Conservation (phyloP, 768 basidiomycete genomes). For the Amanita exitialis region DNA sequence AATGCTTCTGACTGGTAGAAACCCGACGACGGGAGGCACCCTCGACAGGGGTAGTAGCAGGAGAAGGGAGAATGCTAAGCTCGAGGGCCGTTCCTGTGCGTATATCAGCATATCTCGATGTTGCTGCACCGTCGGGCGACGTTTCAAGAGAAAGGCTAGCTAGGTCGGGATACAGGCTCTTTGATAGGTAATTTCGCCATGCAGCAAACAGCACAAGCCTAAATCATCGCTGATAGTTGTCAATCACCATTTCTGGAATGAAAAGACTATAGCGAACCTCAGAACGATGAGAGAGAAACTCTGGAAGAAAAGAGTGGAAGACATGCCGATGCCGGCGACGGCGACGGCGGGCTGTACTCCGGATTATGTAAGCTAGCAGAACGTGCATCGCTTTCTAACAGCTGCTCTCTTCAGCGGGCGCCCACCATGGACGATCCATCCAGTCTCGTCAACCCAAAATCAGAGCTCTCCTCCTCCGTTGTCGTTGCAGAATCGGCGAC, state of each 20-base stretch:
- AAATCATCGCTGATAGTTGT: background rate
- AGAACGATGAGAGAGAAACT: background rate
- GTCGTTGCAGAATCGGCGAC: constrained; percentile 37
- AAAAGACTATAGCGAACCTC: background rate
- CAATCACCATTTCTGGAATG: background rate
- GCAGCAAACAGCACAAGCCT: constrained; percentile 45
- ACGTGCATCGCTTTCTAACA: background rate
- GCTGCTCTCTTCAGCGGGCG: background rate
- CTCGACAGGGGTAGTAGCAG: constrained; percentile 21
- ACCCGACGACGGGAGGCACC: constrained; percentile 9
- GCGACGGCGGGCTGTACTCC: background rate
- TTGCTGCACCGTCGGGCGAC: constrained; percentile 11
- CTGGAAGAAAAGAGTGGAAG: background rate
- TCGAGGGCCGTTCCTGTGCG: constrained; percentile 20
- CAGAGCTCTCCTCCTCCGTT: constrained; percentile 37
- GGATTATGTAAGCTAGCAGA: background rate
- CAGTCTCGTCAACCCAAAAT: constrained; percentile 32
- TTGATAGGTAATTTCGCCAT: constrained; percentile 50
- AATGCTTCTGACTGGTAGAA: constrained; percentile 12
- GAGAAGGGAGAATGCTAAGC: constrained; percentile 28
- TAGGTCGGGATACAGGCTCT: constrained; percentile 50
- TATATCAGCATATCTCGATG: constrained; percentile 11
- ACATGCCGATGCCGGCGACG: background rate
- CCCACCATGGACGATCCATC: constrained; percentile 26
- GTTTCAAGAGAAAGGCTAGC: constrained; percentile 29